Base-by-base conservation (phyloP, 176 grass and related monocot species). In the Alloteropsis semialata region DNA sequence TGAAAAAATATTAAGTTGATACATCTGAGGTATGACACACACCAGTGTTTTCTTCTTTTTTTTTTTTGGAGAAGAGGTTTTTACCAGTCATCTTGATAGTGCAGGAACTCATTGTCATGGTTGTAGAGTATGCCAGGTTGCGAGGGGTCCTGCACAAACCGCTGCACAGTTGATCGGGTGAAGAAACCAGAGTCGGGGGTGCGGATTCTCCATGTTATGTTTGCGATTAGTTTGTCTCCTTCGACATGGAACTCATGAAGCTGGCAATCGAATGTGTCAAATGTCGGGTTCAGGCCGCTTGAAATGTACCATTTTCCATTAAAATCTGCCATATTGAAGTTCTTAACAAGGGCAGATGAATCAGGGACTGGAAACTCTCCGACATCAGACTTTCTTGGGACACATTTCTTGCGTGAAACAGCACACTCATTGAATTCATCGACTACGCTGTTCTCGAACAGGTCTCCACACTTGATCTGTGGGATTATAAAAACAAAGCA, bases 41-140 rank as follows among this genome's bases (percentile, higher is more conserved):
- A 72, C 16, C 2, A 38, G 21, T 39, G 4, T 9, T 18, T 32
- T 58, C 28, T 24, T 39, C 2, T 9, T 18, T 32, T 58, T 34
- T 19, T 19, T 18, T 56, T 58, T 58, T 3, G 3, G 3, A 46
- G 80, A 39, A 46, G 8, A 79, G 82, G 72, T 42, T 64, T 27
- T 61, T 61, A 98, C 96, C 96, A 99, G 43, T 99, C 96, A 92
- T 99, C 96, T 80, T 99, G 93, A 38, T 96, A 99, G 81, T 99
- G 93, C 72, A 99, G 84, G 86, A 87, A 99, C 83, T 96, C 89
- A 3, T 98, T 98, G 50, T 96, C 93, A 87, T 93, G 96, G 79
- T 98, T 98, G 77, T 98, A 98, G 39, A 98, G 89, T 56, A 93
- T 71, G n/a, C 48, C 96, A 11, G 93, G 92, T 44, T 92, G 92